A percentile compares a stretch with the other conserved stretches of the same genome.
Evolutionary conservation across 139 green algal species (phyloP).

Genomic region (Nannochloris sp.): DNA sequence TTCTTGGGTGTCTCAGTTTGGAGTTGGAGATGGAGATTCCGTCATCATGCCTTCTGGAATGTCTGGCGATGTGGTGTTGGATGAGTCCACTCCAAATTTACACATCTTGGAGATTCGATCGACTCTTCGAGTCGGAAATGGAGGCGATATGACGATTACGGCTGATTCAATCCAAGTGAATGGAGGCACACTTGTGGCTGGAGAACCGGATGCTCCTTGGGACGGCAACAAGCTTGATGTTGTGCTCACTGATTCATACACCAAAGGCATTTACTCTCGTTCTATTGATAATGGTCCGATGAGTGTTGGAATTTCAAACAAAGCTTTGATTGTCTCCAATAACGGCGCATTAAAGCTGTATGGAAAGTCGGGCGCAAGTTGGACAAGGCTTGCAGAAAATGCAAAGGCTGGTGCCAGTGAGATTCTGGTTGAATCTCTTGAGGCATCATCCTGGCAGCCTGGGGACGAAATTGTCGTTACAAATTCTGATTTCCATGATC

Average conservation of each 20-base stretch:
- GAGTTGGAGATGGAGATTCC: background rate
- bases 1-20: background rate
- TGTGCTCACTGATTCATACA: background rate
- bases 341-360: background rate
- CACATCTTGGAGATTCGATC: background rate
- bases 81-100: background rate
- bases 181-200: background rate
- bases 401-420: background rate
- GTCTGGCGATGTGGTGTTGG: background rate
- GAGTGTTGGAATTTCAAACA: background rate
- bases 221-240: background rate
- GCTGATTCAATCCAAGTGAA: background rate
- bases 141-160: background rate
- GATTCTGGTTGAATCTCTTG: background rate
- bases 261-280: background rate
- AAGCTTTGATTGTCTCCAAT: background rate
- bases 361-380: background rate
- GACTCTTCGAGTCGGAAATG: background rate
- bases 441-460: background rate
- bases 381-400: background rate
- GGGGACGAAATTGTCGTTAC: background rate
- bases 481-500: constrained; percentile 3
- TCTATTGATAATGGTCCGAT: background rate
- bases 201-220: background rate
- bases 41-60: background rate